phyloP scores from a whole-genome alignment of 2,329 filamentous ascomycete species.

The Penicillium sclerotigenum region DNA sequence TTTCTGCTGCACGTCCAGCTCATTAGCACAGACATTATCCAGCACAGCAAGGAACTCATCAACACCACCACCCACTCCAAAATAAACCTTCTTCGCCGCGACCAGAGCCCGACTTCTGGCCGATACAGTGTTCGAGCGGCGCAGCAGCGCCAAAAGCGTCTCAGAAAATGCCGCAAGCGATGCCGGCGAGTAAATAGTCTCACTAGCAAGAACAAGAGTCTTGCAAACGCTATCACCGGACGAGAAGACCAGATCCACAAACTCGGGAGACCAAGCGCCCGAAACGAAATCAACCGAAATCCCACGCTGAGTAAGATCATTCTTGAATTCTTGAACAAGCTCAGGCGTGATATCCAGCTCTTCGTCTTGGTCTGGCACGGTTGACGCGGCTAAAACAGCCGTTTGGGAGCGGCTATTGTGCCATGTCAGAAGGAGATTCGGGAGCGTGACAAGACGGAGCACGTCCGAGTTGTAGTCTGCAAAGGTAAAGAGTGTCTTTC shows the following conservation, averaged over 20 bases:
- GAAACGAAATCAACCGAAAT: constrained; percentile 57
- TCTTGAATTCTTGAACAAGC: constrained; percentile 47
- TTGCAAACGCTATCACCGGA: constrained; percentile 37
- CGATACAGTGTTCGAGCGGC: constrained; percentile 27
- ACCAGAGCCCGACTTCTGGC: constrained; percentile 50
- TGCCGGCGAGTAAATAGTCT: constrained; percentile 62
- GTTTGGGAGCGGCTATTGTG: constrained; percentile 25
- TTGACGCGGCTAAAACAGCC: not conserved
- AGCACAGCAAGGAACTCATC: constrained; percentile 53
- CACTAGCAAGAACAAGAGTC: constrained; percentile 56
- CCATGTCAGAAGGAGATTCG: constrained; percentile 60
- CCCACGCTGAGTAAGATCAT: constrained; percentile 39
- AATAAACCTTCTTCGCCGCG: constrained; percentile 64
- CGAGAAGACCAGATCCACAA: constrained; percentile 44
- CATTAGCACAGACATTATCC: constrained; percentile 23
- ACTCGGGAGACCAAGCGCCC: constrained; percentile 55
- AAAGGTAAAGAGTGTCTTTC: constrained; percentile 51
- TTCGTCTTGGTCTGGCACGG: constrained; percentile 20
- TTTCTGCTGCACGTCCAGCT: constrained; percentile 31
- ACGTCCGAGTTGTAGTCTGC: constrained; percentile 62
- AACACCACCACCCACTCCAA: constrained; percentile 64
- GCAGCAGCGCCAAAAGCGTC: constrained; percentile 51
- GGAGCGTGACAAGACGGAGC: constrained; percentile 58
- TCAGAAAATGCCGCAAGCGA: constrained; percentile 55
- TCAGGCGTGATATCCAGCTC: constrained; percentile 51